Conservation (phyloP, 176 grass and related monocot species). For the Canna indica region DNA sequence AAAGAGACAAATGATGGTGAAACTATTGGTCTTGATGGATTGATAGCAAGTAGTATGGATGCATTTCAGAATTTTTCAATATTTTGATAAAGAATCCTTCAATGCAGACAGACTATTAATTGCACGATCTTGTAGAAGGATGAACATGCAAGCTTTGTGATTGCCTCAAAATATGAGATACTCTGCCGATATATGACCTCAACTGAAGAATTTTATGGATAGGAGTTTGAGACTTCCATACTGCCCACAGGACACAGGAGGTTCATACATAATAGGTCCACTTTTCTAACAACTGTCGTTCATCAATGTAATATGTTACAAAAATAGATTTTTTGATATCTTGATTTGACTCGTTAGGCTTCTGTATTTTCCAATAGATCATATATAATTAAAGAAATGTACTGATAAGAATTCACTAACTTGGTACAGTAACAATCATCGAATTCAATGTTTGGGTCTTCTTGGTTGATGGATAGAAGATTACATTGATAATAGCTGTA, state of each 20-base stretch:
- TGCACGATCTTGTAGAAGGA: not conserved
- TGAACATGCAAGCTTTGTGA: not conserved
- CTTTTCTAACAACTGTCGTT: not conserved
- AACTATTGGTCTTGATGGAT: conserved; percentile 39
- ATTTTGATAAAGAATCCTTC: conserved; percentile 26
- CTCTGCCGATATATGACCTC: not conserved
- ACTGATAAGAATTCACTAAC: too few species aligned
- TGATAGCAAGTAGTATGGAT: conserved; percentile 61
- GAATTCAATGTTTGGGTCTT: too few species aligned
- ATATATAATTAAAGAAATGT: too few species aligned
- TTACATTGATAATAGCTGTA: too few species aligned
- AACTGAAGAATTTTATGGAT: not conserved
- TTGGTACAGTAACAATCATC: too few species aligned
- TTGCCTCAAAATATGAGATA: not conserved
- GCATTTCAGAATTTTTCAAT: conserved; percentile 74
- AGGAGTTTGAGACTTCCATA: not conserved
- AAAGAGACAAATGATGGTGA: conserved; percentile 42
- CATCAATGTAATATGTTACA: not conserved
- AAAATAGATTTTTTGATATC: conserved; percentile 1
- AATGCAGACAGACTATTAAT: conserved; percentile 5
- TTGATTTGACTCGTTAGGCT: conserved; percentile 23
- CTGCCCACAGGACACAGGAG: not conserved
- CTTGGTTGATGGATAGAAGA: too few species aligned
- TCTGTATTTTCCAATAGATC: too few species aligned
- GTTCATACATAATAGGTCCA: not conserved